Base-by-base conservation (phyloP, 176 grass and related monocot species). In the Tillandsia leiboldiana region DNA sequence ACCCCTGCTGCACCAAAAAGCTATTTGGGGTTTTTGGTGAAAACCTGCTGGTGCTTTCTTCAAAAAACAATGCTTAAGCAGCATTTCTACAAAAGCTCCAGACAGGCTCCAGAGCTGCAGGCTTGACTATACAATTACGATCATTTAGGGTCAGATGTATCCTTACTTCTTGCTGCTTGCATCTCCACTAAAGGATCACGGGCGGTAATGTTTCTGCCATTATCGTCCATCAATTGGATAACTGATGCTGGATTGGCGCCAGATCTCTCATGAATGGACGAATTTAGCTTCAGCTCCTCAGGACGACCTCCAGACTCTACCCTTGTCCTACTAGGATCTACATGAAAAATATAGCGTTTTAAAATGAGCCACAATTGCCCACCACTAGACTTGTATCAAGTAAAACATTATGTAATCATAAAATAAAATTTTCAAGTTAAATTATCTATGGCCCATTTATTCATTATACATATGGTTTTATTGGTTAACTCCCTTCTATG, bases 321-420 rank as follows among this genome's bases (percentile, higher is more conserved):
- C 15, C 48, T 67, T 67, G 33, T 9, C n/a, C 65, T 67, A 17
- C 65, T 67, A 17, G 65, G 15, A 67, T 67, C 65, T 67, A 67
- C 12, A 67, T 48, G 48, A 15, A 67, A 17, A 47, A 63, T 22
- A 63, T 9, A 10, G 58, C 20, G 18, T 9, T 17, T 10, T 8
- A 22, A 61, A 61, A 61, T 13, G 15, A 63, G 24, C 33, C 33
- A 42, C 33, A 42, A 42, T 42, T 42, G 3, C 33, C 33, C 33
- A 7, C 33, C 24, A 26, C 18, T 63, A 17, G 24, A 63, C 11
- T 63, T 63, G 24, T 63, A 11, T 10, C 24, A 10, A 63, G 24
- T 2, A 24, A 63, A 63, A 26, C 58, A 1, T 17, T 24, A 8
- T 11, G 58, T 23, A 8, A 63, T 2, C 2, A 63, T 22, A 63